Conservation (phyloP, 2,329 filamentous ascomycete genomes). For the Apiospora kogelbergensis region DNA sequence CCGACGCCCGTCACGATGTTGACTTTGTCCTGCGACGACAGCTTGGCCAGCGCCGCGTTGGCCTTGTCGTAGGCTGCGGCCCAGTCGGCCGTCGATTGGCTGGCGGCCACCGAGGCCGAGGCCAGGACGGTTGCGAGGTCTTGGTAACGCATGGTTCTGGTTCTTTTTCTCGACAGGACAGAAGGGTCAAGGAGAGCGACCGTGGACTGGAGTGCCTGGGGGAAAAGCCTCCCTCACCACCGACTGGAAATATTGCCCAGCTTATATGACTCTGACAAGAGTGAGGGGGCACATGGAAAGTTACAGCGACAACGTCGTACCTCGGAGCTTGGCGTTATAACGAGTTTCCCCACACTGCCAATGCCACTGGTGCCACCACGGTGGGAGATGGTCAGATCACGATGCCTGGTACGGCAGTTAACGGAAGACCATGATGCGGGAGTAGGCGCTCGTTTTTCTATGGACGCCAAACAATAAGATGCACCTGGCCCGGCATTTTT, state of each 20-base stretch:
- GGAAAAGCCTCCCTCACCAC: too few relatives aligned
- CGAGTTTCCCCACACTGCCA: not conserved
- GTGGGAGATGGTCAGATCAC: not conserved
- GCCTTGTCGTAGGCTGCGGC: slow-evolving; percentile 69
- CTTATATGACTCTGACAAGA: not conserved
- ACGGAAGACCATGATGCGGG: not conserved
- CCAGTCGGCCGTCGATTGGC: slow-evolving; percentile 51
- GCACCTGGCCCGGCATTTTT: not conserved
- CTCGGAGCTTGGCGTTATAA: not conserved
- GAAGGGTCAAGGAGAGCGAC: not conserved
- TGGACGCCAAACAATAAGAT: not conserved
- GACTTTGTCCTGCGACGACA: slow-evolving; percentile 76
- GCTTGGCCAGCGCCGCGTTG: slow-evolving; percentile 62
- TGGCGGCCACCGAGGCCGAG: slow-evolving; percentile 25
- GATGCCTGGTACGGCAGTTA: not conserved
- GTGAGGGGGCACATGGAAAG: not conserved
- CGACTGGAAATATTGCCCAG: not conserved
- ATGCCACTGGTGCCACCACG: not conserved
- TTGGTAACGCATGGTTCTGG: slow-evolving; percentile 18
- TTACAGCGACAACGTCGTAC: not conserved
- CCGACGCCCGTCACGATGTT: slow-evolving; percentile 77
- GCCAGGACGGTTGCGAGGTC: slow-evolving; percentile 18
- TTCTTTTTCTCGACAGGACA: not conserved
- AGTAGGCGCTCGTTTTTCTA: not conserved
- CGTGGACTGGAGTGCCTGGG: not conserved